phyloP scores from a whole-genome alignment of 805 yeast species.

The Starmerella apicola region DNA sequence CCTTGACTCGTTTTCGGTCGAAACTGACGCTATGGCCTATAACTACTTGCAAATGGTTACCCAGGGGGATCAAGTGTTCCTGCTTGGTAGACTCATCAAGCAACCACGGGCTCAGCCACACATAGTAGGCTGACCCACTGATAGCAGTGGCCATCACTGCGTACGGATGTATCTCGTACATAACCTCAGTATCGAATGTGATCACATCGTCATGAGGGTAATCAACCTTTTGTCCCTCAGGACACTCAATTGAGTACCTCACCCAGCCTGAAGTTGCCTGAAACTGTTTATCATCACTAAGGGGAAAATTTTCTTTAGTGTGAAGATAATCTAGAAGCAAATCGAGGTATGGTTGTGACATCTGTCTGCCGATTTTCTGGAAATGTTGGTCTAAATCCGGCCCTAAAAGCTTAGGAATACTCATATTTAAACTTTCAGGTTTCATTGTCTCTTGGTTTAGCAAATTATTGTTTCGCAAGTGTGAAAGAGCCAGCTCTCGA shows the following conservation, averaged over 20 bases:
- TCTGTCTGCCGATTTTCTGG: conserved; percentile 44
- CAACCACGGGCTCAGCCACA: conserved; percentile 85
- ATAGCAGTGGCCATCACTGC: conserved; percentile 75
- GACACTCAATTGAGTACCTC: conserved; percentile 40
- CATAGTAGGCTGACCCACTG: conserved; percentile 73
- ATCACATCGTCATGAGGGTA: conserved; percentile 61
- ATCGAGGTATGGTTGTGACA: conserved; percentile 47
- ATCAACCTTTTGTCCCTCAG: conserved; percentile 43
- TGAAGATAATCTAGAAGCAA: conserved; percentile 37
- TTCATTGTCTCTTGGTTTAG: conserved; percentile 16
- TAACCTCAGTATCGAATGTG: conserved; percentile 81
- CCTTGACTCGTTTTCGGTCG: conserved; percentile 75
- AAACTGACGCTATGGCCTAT: conserved; percentile 87
- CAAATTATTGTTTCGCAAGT: conserved; percentile 11
- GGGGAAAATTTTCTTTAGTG: conserved; percentile 22
- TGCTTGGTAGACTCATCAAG: conserved; percentile 38
- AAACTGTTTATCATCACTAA: conserved; percentile 33
- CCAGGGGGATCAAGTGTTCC: conserved; percentile 63
- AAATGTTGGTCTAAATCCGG: conserved; percentile 72
- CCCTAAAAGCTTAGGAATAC: conserved; percentile 67
- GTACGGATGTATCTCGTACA: conserved; percentile 61
- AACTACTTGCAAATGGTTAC: conserved; percentile 47
- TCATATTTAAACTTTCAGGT: conserved; percentile 11
- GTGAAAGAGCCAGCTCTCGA: conserved; percentile 11
- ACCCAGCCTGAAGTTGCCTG: conserved; percentile 64